A percentile compares a stretch with the other conserved stretches of the same genome.
Evolutionary conservation across 2,329 filamentous ascomycete genomes (phyloP).

Genomic region (Colletotrichum abscissum): DNA sequence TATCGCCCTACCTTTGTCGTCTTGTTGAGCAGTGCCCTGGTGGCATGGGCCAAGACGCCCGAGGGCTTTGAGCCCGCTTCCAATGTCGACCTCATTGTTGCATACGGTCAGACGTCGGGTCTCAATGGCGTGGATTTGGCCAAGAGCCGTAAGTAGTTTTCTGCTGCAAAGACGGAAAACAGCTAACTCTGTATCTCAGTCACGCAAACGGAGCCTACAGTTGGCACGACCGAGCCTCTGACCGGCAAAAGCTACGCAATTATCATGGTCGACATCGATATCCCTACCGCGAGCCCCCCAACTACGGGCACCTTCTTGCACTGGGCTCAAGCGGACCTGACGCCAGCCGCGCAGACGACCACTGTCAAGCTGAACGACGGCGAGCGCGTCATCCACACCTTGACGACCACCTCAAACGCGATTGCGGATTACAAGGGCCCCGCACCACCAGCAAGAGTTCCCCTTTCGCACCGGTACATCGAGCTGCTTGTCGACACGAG

Average conservation of each 20-base stretch:
- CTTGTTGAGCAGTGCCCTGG: constrained; percentile 14
- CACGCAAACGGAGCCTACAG: constrained; percentile 13
- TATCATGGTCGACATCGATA: constrained; percentile 57
- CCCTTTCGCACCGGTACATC: constrained; percentile 51
- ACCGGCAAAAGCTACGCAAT: constrained; percentile 48
- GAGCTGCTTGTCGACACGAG: constrained; percentile 52
- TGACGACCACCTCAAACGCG: constrained; percentile 26
- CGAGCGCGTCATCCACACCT: constrained; percentile 7
- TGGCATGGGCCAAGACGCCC: constrained; percentile 52
- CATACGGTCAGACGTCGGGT: constrained; percentile 48
- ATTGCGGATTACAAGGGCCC: constrained; percentile 46
- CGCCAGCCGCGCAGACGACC: background rate
- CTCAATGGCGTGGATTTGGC: constrained; percentile 50
- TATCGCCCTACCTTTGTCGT: constrained; percentile 7
- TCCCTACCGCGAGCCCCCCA: constrained; percentile 45
- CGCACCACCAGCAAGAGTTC: constrained; percentile 47
- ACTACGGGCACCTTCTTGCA: constrained; percentile 58
- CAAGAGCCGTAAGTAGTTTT: constrained; percentile 46
- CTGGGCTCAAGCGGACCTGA: constrained; percentile 55
- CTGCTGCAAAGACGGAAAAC: background rate
- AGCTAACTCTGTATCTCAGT: background rate
- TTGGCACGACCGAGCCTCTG: constrained; percentile 28
- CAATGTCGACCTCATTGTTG: constrained; percentile 50
- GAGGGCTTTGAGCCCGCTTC: constrained; percentile 52
- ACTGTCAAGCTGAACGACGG: constrained; percentile 13